A percentile compares a stretch with the other conserved stretches of the same genome.
Evolutionary conservation across 345 rosid genomes (phyloP).

Genomic region (Diplotaxis tenuifolia): DNA sequence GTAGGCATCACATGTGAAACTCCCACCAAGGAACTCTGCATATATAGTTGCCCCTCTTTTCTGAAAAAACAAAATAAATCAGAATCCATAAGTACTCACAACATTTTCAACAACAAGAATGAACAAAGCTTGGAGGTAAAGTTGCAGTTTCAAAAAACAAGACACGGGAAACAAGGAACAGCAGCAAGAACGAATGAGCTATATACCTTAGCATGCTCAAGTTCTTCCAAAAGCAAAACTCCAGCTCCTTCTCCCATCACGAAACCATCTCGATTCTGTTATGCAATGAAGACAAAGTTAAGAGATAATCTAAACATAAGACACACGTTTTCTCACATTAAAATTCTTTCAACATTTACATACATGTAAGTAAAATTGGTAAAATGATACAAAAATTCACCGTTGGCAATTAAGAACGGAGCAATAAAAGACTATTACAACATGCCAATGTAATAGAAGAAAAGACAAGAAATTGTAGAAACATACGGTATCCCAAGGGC

Average conservation of each 20-base stretch:
- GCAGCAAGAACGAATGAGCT: not conserved
- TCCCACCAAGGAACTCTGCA: conserved; percentile 96
- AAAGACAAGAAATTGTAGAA: not conserved
- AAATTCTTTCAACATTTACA: not conserved
- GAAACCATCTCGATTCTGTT: conserved; percentile 92
- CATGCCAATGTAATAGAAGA: conserved; percentile 1
- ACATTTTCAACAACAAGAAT: not conserved
- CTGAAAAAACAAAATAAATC: conserved; percentile 37
- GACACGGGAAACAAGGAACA: not conserved
- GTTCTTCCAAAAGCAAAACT: conserved; percentile 88
- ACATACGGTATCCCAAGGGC: conserved; percentile 92
- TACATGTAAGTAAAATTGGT: not conserved
- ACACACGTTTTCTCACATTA: not conserved
- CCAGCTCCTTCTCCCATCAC: conserved; percentile 99
- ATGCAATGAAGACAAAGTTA: not conserved
- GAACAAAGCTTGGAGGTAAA: conserved; percentile 2
- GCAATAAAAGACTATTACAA: not conserved
- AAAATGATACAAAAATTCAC: not conserved
- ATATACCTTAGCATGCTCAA: conserved; percentile 97
- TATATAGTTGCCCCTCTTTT: conserved; percentile 83
- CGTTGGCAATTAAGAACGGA: not conserved
- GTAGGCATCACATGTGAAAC: conserved; percentile 92
- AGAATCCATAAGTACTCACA: conserved; percentile 8
- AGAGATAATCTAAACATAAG: not conserved
- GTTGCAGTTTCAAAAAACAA: not conserved